These are phyloP conservation scores for Penicillium paradoxum DNA, from an alignment of 495 filamentous ascomycete genomes.

Conservation along the genomic window DNA sequence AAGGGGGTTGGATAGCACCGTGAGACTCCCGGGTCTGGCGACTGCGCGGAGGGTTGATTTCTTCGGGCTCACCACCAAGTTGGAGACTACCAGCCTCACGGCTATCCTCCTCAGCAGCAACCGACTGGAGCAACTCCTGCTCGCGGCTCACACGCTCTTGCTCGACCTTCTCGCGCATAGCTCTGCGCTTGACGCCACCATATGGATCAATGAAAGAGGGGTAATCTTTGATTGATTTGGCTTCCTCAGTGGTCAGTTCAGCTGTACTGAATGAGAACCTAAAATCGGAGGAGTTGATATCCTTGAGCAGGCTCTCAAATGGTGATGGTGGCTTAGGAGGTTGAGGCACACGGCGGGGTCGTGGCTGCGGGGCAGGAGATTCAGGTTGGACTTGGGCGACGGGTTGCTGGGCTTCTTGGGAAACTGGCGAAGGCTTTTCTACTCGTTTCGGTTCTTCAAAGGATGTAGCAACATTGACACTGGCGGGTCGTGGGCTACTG, in stretches of 20 bases:
- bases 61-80: conserved; percentile 86
- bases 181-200: conserved; percentile 70
- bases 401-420: conserved; percentile 23
- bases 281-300: conserved; percentile 53
- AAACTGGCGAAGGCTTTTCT: conserved; percentile 31
- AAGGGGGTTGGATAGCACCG: conserved; percentile 66
- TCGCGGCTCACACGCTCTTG: conserved; percentile 59
- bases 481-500: conserved; percentile 71
- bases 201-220: conserved; percentile 77
- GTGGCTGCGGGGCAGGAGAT: conserved; percentile 20
- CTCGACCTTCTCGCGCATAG: conserved; percentile 61
- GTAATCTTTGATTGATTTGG: conserved; percentile 53
- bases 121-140: conserved; percentile 51
- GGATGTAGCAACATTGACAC: conserved; percentile 51
- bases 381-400: conserved; percentile 21
- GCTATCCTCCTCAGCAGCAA: conserved; percentile 49
- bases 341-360: conserved; percentile 12
- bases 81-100: conserved; percentile 82
- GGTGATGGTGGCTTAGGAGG: conserved; percentile 27
- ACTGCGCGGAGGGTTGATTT: conserved; percentile 47
- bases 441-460: conserved; percentile 34
- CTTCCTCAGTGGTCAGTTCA: conserved; percentile 48
- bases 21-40: conserved; percentile 47
- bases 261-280: conserved; percentile 55
- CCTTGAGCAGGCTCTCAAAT: conserved; percentile 47